These are phyloP conservation scores for Phytophthora constricta DNA, from an alignment of 352 stramenopile genomes.

Conservation along the genomic window DNA sequence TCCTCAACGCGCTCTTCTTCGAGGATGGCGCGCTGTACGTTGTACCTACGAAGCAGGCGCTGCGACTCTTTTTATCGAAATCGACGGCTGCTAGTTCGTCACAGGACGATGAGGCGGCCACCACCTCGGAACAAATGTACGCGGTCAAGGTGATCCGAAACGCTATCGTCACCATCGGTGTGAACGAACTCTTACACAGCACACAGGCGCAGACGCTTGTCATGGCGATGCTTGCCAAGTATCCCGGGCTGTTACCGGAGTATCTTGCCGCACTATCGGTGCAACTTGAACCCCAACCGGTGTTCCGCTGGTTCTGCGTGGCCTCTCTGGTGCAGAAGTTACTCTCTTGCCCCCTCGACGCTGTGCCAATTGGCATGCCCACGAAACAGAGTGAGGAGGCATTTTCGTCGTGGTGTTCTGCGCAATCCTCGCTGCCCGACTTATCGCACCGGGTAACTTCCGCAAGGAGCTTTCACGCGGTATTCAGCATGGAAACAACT, in stretches of 20 bases:
- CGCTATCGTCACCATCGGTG: conserved; percentile 63
- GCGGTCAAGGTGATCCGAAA: conserved; percentile 72
- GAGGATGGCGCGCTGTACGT: conserved; percentile 59
- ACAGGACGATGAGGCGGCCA: conserved; percentile 27
- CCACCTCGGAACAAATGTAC: conserved; percentile 51
- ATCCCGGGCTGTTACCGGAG: conserved; percentile 65
- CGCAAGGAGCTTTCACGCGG: conserved; percentile 84
- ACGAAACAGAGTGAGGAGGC: conserved; percentile 15
- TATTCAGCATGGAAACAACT: conserved; percentile 75
- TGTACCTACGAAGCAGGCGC: conserved; percentile 46
- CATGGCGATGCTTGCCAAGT: conserved; percentile 60
- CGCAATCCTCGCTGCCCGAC: conserved; percentile 57
- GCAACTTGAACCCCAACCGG: conserved; percentile 76
- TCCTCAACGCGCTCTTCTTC: conserved; percentile 74
- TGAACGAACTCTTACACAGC: conserved; percentile 69
- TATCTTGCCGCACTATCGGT: conserved; percentile 64
- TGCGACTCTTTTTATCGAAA: conserved; percentile 59
- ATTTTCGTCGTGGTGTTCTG: conserved; percentile 49
- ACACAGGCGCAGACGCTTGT: conserved; percentile 62
- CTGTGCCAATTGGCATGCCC: conserved; percentile 33
- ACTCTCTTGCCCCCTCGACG: conserved; percentile 59
- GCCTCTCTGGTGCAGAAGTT: conserved; percentile 75
- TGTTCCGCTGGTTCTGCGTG: conserved; percentile 83
- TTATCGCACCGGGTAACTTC: conserved; percentile 74
- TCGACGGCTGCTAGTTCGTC: conserved; percentile 10